Evolutionary conservation across 345 rosid species (phyloP).

Genomic region (Leavenworthia alabamica): DNA sequence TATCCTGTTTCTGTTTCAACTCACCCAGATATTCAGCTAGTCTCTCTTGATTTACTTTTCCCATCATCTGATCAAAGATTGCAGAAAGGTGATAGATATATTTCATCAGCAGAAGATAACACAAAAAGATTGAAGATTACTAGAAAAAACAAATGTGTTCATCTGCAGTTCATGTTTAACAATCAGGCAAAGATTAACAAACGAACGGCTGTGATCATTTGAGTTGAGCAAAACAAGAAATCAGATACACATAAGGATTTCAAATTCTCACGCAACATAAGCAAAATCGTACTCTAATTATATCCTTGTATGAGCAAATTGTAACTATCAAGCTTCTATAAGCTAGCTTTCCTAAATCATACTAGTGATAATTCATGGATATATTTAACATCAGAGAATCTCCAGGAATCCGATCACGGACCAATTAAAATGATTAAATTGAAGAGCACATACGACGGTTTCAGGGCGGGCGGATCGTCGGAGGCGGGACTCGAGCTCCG

Average conservation of each 20-base stretch:
- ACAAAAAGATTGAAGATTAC: not conserved
- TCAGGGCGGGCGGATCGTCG: conserved; percentile 83
- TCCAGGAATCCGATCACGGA: conserved; percentile 5
- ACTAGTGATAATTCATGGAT: not conserved
- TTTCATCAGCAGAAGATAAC: conserved; percentile 19
- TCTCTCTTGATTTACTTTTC: conserved; percentile 76
- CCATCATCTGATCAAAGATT: conserved; percentile 64
- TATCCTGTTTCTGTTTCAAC: conserved; percentile 80
- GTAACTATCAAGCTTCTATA: conserved; percentile 1
- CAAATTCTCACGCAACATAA: not conserved
- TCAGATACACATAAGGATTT: no score
- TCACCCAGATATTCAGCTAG: conserved; percentile 88
- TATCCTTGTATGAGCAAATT: not conserved
- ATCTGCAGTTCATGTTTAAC: no score
- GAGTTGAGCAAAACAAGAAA: no score
- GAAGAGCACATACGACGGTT: conserved; percentile 56
- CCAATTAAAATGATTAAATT: not conserved
- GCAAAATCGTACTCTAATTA: not conserved
- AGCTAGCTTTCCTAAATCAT: not conserved
- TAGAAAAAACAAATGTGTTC: not conserved
- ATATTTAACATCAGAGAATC: not conserved
- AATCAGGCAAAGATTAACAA: no score
- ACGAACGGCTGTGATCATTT: no score
- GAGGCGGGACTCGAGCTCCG: conserved; percentile 77
- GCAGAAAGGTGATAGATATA: not conserved